phyloP scores from a whole-genome alignment of 352 stramenopile genomes.

The Phytopythium oedochilum region DNA sequence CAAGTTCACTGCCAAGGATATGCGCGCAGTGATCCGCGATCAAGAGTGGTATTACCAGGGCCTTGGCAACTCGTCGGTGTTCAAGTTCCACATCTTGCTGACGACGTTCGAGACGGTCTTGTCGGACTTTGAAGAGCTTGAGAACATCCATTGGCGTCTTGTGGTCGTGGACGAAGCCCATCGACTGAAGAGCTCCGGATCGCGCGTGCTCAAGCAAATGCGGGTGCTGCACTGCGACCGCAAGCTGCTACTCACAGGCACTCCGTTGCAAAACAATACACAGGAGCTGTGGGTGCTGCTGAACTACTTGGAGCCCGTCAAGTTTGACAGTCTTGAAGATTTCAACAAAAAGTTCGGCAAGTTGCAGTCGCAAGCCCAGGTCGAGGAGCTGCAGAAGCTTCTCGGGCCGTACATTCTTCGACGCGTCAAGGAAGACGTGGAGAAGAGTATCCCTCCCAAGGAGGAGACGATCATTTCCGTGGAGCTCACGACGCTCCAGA shows the following conservation, averaged over 20 bases:
- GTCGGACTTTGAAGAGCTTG: constrained; percentile 81
- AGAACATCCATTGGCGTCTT: constrained; percentile 83
- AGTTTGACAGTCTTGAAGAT: constrained; percentile 83
- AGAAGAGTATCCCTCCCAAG: constrained; percentile 96
- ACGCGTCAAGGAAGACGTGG: constrained; percentile 97
- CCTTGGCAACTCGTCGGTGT: constrained; percentile 91
- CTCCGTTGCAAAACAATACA: constrained; percentile 95
- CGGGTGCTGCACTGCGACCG: constrained; percentile 77
- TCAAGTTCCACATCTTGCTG: constrained; percentile 85
- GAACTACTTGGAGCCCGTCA: constrained; percentile 95
- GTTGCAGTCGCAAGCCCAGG: constrained; percentile 91
- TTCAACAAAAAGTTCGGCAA: constrained; percentile 93
- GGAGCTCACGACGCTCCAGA: constrained; percentile 97
- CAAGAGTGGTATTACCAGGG: constrained; percentile 88
- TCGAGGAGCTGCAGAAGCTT: constrained; percentile 92
- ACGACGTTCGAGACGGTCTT: constrained; percentile 84
- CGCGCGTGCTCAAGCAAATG: constrained; percentile 87
- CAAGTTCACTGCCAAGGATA: constrained; percentile 86
- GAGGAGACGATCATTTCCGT: constrained; percentile 96
- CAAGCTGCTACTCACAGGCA: constrained; percentile 96
- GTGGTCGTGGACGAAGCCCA: constrained; percentile 85
- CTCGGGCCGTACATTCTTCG: constrained; percentile 94
- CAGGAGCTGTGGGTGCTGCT: constrained; percentile 97
- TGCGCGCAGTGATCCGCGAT: constrained; percentile 78
- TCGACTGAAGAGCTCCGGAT: constrained; percentile 72